Conservation (phyloP, 1,284 basidiomycete species). For the Irpex sp. region DNA sequence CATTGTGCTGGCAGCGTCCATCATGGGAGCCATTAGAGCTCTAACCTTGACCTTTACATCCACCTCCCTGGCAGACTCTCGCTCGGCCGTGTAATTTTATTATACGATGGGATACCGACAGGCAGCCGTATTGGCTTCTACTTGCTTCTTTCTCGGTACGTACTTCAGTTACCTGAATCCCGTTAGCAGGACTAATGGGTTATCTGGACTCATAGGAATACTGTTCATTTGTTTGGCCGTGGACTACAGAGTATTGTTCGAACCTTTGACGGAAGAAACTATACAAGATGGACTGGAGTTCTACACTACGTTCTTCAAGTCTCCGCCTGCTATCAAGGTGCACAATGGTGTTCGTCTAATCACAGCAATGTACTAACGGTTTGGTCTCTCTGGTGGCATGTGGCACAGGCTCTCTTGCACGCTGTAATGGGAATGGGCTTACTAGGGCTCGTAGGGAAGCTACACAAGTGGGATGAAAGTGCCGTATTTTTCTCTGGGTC, state of each 20-base stretch:
- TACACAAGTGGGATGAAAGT: slow-evolving; percentile 89
- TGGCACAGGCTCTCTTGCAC: slow-evolving; percentile 81
- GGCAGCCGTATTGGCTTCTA: slow-evolving; percentile 84
- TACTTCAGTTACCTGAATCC: background rate
- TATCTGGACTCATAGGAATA: slow-evolving; percentile 61
- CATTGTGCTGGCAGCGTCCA: background rate
- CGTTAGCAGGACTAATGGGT: slow-evolving; percentile 5
- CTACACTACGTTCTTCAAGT: slow-evolving; percentile 91
- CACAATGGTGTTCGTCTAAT: slow-evolving; percentile 24
- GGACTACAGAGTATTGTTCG: slow-evolving; percentile 86
- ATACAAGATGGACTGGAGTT: slow-evolving; percentile 85
- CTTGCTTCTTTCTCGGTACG: slow-evolving; percentile 82
- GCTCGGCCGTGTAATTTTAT: background rate
- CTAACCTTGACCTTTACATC: background rate
- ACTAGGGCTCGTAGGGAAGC: slow-evolving; percentile 78
- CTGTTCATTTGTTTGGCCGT: slow-evolving; percentile 90
- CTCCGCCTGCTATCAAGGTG: slow-evolving; percentile 91
- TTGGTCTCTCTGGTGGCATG: background rate
- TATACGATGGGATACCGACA: slow-evolving; percentile 84
- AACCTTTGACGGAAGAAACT: slow-evolving; percentile 67
- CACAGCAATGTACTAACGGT: background rate
- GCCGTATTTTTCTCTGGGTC: slow-evolving; percentile 94
- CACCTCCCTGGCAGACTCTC: background rate
- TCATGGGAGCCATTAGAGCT: background rate
- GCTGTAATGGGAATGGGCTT: slow-evolving; percentile 84